Evolutionary conservation across 352 stramenopile genomes (phyloP).

Genomic region (Phytopythium litorale): DNA sequence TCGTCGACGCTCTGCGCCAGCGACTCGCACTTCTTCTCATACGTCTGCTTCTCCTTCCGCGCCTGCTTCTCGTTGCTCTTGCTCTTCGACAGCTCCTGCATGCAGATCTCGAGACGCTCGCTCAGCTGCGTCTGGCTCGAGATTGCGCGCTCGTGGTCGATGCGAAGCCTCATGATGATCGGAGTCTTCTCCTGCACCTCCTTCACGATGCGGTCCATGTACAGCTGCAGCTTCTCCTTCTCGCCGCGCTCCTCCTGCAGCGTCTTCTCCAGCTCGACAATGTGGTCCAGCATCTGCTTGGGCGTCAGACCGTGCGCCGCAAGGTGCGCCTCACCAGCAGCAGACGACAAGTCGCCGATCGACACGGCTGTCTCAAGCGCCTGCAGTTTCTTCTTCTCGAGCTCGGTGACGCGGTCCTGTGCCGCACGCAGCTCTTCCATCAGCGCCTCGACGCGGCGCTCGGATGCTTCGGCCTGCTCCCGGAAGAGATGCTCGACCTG

Average conservation of each 20-base stretch:
- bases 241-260: constrained; percentile 72
- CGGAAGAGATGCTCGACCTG: constrained; percentile 73
- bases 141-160: constrained; percentile 89
- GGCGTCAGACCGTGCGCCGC: constrained; percentile 66
- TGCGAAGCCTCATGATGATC: constrained; percentile 81
- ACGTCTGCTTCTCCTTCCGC: constrained; percentile 54
- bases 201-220: constrained; percentile 89
- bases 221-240: constrained; percentile 88
- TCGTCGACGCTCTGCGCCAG: constrained; percentile 84
- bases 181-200: constrained; percentile 92
- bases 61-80: constrained; percentile 65
- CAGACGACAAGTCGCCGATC: constrained; percentile 55
- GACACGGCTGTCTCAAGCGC: constrained; percentile 46
- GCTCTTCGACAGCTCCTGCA: constrained; percentile 68
- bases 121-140: constrained; percentile 78
- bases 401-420: constrained; percentile 42
- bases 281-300: constrained; percentile 88
- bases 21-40: constrained; percentile 70
- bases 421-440: constrained; percentile 53
- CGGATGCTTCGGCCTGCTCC: constrained; percentile 55
- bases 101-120: constrained; percentile 56
- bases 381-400: constrained; percentile 63
- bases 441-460: constrained; percentile 49
- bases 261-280: constrained; percentile 86
- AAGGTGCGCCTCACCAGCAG: constrained; percentile 59